Evolutionary conservation across 2,329 filamentous ascomycete genomes (phyloP).

Genomic region (Microascus cirrosus): DNA sequence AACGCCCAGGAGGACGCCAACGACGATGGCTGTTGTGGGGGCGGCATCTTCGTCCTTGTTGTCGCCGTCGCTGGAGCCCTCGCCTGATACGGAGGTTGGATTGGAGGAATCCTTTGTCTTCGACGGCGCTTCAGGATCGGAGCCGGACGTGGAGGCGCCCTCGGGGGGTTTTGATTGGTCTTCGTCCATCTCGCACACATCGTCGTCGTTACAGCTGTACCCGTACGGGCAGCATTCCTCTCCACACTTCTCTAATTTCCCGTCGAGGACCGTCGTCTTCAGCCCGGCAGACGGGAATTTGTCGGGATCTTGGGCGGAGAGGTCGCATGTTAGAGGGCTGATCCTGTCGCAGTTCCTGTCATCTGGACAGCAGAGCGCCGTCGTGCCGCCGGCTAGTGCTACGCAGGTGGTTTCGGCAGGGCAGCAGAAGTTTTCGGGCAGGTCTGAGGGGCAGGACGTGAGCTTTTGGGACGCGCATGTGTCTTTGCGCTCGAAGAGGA

Average conservation of each 20-base stretch:
- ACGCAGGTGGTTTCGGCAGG: conserved; percentile 40
- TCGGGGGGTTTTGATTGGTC: conserved; percentile 35
- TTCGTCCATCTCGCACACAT: conserved; percentile 37
- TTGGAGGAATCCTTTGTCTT: not conserved
- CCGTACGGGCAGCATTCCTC: conserved; percentile 60
- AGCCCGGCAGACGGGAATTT: conserved; percentile 45
- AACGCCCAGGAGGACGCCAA: conserved; percentile 32
- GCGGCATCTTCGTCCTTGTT: not conserved
- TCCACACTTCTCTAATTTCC: conserved; percentile 46
- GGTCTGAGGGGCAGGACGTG: conserved; percentile 38
- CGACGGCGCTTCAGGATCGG: conserved; percentile 9
- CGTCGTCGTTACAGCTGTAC: conserved; percentile 42
- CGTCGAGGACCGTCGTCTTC: conserved; percentile 53
- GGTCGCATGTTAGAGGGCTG: conserved; percentile 52
- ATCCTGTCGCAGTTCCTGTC: conserved; percentile 49
- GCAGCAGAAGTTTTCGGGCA: conserved; percentile 61
- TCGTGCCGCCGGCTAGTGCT: conserved; percentile 51
- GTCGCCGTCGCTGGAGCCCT: not conserved
- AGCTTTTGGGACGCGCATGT: conserved; percentile 40
- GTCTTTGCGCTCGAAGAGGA: conserved; percentile 29
- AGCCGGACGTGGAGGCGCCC: conserved; percentile 11
- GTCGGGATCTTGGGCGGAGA: conserved; percentile 47
- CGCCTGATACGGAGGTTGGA: not conserved
- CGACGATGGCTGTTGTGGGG: conserved; percentile 25
- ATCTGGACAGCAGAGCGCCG: conserved; percentile 59